Conservation (phyloP, 1,139 yeast species). For the Geotrichum australiense region DNA sequence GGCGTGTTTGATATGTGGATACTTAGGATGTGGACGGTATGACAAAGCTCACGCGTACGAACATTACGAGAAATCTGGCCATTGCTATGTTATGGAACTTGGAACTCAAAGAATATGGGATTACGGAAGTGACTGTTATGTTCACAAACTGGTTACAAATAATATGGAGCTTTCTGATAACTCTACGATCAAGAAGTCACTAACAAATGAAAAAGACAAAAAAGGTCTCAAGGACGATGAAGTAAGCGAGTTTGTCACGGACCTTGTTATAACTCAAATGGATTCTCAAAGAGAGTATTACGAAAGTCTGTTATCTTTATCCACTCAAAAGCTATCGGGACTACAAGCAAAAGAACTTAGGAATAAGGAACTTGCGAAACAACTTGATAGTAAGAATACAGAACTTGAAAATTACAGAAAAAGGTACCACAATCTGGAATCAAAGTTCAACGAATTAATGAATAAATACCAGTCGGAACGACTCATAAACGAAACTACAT, state of each 20-base stretch:
- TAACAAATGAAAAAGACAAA: constrained; percentile 15
- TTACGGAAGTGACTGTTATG: constrained; percentile 86
- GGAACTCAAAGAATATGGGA: constrained; percentile 90
- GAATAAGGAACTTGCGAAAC: constrained; percentile 18
- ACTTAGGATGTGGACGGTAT: constrained; percentile 85
- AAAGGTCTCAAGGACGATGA: constrained; percentile 43
- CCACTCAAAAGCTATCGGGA: constrained; percentile 32
- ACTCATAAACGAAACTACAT: constrained; percentile 49
- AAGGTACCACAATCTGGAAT: constrained; percentile 31
- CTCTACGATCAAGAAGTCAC: constrained; percentile 43
- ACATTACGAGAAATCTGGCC: constrained; percentile 72
- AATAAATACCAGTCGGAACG: constrained; percentile 43
- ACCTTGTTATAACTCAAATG: constrained; percentile 67
- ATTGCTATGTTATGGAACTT: constrained; percentile 89
- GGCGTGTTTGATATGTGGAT: constrained; percentile 89
- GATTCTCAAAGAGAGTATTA: constrained; percentile 88
- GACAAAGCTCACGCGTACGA: constrained; percentile 81
- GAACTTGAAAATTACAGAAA: constrained; percentile 31
- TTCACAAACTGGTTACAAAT: constrained; percentile 77
- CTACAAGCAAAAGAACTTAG: constrained; percentile 19
- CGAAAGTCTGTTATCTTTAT: constrained; percentile 51
- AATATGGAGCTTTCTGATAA: constrained; percentile 81
- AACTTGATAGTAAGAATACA: constrained; percentile 14
- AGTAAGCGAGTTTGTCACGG: constrained; percentile 72
- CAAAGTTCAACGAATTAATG: constrained; percentile 25